These are phyloP conservation scores for Gigaspora rosea DNA, from an alignment of 192 early-diverging fungal species.

Conservation along the genomic window DNA sequence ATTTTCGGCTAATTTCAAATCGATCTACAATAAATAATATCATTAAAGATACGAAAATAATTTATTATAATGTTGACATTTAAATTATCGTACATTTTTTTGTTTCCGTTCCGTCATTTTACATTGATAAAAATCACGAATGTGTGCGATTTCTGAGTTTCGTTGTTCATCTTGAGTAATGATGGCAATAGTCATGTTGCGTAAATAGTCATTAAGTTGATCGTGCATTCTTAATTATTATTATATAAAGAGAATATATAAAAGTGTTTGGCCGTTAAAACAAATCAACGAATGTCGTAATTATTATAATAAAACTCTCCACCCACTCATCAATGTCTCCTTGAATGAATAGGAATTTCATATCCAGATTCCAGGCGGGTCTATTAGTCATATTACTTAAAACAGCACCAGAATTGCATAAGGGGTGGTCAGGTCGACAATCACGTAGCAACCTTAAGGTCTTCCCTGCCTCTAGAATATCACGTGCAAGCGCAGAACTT, in stretches of 20 bases:
- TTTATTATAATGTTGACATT: background rate
- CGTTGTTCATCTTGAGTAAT: conserved; percentile 13
- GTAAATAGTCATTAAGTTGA: conserved; percentile 14
- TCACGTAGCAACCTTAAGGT: conserved; percentile 39
- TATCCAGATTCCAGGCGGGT: background rate
- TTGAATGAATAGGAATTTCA: conserved; percentile 31
- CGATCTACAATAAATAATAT: background rate
- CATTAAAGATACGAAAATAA: background rate
- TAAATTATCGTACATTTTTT: background rate
- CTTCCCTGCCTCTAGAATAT: conserved; percentile 42
- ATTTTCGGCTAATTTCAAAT: background rate
- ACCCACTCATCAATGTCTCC: conserved; percentile 30
- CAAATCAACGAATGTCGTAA: background rate
- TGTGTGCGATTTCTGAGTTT: background rate
- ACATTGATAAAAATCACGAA: conserved; percentile 1
- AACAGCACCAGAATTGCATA: conserved; percentile 25
- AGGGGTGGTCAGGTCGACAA: conserved; percentile 32
- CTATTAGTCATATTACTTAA: conserved; percentile 9
- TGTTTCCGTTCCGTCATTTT: background rate
- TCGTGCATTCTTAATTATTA: conserved; percentile 30
- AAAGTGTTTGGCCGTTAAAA: too few relatives aligned
- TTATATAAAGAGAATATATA: background rate
- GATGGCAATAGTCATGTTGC: conserved; percentile 10
- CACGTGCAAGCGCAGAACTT: conserved; percentile 25
- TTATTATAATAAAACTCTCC: too few relatives aligned